A percentile compares a stretch with the other conserved stretches of the same genome.
Conservation (phyloP, 192 early-diverging fungal species). For the Coemansia sp. region DNA sequence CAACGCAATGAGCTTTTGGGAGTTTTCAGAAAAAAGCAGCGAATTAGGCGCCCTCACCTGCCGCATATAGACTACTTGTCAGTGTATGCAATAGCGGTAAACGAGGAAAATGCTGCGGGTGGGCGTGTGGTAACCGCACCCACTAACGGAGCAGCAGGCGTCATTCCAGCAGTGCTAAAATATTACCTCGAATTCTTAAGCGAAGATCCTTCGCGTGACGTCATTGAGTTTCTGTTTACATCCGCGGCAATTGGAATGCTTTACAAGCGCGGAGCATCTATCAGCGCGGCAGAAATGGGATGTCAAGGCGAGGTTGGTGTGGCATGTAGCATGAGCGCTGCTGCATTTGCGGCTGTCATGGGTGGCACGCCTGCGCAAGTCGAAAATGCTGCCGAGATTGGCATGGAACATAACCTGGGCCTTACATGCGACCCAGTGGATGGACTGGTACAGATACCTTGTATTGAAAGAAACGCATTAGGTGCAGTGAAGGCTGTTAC, state of each 20-base stretch:
- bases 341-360: conserved; percentile 94
- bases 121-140: conserved; percentile 90
- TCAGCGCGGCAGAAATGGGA: conserved; percentile 94
- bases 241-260: conserved; percentile 95
- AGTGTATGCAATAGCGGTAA: conserved; percentile 93
- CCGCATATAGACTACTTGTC: conserved; percentile 90
- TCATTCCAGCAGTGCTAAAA: conserved; percentile 91
- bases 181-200: conserved; percentile 95
- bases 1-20: conserved; percentile 46
- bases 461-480: conserved; percentile 93
- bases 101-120: conserved; percentile 85
- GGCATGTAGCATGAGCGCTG: conserved; percentile 95
- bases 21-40: conserved; percentile 43
- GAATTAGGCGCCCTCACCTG: conserved; percentile 50
- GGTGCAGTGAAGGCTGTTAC: conserved; percentile 95
- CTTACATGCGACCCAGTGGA: conserved; percentile 87
- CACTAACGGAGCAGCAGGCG: conserved; percentile 93
- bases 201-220: conserved; percentile 76
- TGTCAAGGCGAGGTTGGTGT: conserved; percentile 98
- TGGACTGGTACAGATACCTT: conserved; percentile 93
- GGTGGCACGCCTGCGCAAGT: conserved; percentile 86
- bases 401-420: conserved; percentile 87
- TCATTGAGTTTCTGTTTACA: conserved; percentile 90
- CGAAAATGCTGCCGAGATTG: conserved; percentile 95
- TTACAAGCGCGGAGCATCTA: conserved; percentile 91